Base-by-base conservation (phyloP, 495 filamentous ascomycete genomes). In the Recurvomyces mirabilis region DNA sequence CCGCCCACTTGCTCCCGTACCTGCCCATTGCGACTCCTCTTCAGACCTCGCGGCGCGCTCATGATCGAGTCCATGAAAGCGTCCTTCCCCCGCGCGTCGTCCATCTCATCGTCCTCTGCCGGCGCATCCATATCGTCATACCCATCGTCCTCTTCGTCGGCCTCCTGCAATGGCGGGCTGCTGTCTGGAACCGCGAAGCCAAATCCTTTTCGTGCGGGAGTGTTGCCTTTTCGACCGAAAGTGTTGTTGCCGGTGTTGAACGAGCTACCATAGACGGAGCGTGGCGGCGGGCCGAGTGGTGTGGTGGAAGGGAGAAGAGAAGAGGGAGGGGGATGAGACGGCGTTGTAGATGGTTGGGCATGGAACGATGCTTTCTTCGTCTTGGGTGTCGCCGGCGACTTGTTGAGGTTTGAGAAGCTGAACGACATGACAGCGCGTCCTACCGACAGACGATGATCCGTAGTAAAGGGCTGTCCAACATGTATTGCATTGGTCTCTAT, bases 271-370 rank as follows among this genome's bases (percentile, higher is more conserved):
- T 82, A 71, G 43, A 74, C 61, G 9, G 72, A 78, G 18, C 74
- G 72, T 15, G 83, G 83, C 12, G 86, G 85, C 36, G 73, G 77
- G 9, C 78, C 83, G 20, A 78, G 76, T 33, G 87, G 86, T 17
- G 86, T 89, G 1, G 81, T 88, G 0, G 87, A 87, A 24, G 77
- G 70, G 56, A 52, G 17, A 12, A 53, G 46, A 23, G 45, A 35
- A 9, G 46, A 45, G 11, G 51, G 51, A 4, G 51, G 46, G 19
- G 44, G 38, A 21, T 45, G 44, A 23, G 50, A 44, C 18, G 50
- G 50, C 4, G 50, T 53, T n/a, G 50, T 53, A 20, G 50, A 53
- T 13, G 50, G 44, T 19, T 48, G 31, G 6, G 50, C 38, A 34
- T 39, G 43, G 45, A 47, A 31, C 19, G 45, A 44, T 13, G 14